These are phyloP conservation scores for Sugiyamaella castrensis DNA, from an alignment of 1,139 yeast species.

Conservation along the genomic window DNA sequence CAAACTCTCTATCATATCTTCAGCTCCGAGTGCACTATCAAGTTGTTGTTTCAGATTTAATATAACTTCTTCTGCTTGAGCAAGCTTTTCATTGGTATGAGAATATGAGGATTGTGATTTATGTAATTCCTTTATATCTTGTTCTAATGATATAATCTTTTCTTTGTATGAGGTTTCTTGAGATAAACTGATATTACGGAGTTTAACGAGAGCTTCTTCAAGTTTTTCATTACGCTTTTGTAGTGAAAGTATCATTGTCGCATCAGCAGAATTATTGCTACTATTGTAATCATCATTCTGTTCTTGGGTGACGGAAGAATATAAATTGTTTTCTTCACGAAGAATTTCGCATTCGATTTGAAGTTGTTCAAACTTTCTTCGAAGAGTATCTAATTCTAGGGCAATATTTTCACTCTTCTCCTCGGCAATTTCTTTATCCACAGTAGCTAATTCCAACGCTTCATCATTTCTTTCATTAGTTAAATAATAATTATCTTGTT, in stretches of 20 bases:
- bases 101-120: constrained; percentile 19
- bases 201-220: constrained; percentile 39
- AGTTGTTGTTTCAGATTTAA: constrained; percentile 44
- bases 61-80: constrained; percentile 44
- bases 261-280: neutral
- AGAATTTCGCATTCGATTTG: constrained; percentile 44
- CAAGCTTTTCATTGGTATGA: constrained; percentile 37
- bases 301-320: constrained; percentile 32
- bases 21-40: constrained; percentile 39
- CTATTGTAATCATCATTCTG: constrained; percentile 26
- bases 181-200: constrained; percentile 39
- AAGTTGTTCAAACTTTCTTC: constrained; percentile 41
- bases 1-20: constrained; percentile 51
- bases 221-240: constrained; percentile 45
- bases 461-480: constrained; percentile 40
- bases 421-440: constrained; percentile 54
- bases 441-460: constrained; percentile 49
- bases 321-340: constrained; percentile 48
- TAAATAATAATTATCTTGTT: constrained; percentile 36
- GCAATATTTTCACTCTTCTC: constrained; percentile 43
- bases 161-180: constrained; percentile 43
- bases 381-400: constrained; percentile 35
- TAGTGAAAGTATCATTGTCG: constrained; percentile 19
- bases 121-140: constrained; percentile 18
- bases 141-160: constrained; percentile 39